Conservation (phyloP, 169 alveolate genomes). For the Blepharisma undulans region DNA sequence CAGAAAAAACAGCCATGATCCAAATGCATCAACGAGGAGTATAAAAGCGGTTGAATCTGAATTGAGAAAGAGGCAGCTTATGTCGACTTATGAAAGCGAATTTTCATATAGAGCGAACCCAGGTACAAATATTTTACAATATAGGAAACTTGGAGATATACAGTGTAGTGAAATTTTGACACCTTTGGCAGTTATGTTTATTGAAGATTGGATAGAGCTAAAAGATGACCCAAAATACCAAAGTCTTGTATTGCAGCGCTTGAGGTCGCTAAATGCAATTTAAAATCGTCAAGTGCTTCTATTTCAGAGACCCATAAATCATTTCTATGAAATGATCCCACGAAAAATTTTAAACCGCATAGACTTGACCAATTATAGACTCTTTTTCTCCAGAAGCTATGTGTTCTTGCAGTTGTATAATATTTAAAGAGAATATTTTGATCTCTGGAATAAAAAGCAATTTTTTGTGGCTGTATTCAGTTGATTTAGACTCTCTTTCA, state of each 20-base stretch:
- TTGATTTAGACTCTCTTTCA: no score
- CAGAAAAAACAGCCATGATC: background rate
- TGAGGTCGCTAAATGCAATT: conserved; percentile 1
- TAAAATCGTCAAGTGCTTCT: background rate
- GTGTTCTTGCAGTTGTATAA: no score
- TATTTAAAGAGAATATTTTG: no score
- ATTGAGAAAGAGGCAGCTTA: background rate
- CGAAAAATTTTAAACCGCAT: conserved; percentile 9
- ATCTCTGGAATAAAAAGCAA: no score
- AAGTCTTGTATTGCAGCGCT: background rate
- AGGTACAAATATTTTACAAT: background rate
- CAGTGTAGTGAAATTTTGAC: background rate
- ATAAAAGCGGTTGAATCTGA: background rate
- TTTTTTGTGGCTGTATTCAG: no score
- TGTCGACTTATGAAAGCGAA: background rate
- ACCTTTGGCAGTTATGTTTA: conserved; percentile 15
- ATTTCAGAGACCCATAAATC: background rate
- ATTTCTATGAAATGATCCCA: conserved; percentile 13
- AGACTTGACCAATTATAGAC: background rate
- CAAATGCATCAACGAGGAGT: background rate
- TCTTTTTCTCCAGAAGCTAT: no score
- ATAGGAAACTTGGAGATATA: background rate
- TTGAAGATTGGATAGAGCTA: conserved; percentile 20
- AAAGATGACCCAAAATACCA: conserved; percentile 6
- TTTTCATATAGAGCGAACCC: background rate